A percentile compares a stretch with the other conserved stretches of the same genome.
These are phyloP conservation scores for Canavalia gladiata DNA, from an alignment of 306 rosid species.

Conservation along the genomic window DNA sequence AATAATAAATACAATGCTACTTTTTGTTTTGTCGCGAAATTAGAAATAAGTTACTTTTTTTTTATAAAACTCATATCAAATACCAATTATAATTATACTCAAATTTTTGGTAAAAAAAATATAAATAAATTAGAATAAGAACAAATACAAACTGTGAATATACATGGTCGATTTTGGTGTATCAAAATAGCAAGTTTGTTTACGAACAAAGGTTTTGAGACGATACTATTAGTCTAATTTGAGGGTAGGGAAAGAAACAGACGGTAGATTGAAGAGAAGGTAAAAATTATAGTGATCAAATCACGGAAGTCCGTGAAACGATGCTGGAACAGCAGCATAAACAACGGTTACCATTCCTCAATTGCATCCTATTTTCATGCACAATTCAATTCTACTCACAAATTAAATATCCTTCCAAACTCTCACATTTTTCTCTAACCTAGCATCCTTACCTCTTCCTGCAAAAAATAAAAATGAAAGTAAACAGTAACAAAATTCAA, in stretches of 20 bases:
- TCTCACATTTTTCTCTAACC: not conserved
- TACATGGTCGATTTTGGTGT: too few relatives aligned
- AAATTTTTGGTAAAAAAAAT: too few relatives aligned
- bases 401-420: conserved; percentile 13
- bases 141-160: too few relatives aligned
- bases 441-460: not conserved
- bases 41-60: not conserved
- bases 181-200: not conserved
- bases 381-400: conserved; percentile 22
- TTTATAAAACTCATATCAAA: not conserved
- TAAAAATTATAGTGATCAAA: not conserved
- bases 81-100: too few relatives aligned
- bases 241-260: not conserved
- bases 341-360: conserved; percentile 19
- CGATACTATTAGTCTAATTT: conserved; percentile 6
- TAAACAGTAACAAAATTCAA: not conserved
- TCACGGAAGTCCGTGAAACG: conserved; percentile 30
- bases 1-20: not conserved
- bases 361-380: conserved; percentile 27
- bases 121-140: too few relatives aligned
- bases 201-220: conserved; percentile 15
- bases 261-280: not conserved
- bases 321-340: conserved; percentile 20
- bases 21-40: not conserved
- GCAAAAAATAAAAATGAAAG: conserved; percentile 27